Evolutionary conservation across 164 flowering plant genomes (phyloP).

Genomic region (Tetracentron sinense): DNA sequence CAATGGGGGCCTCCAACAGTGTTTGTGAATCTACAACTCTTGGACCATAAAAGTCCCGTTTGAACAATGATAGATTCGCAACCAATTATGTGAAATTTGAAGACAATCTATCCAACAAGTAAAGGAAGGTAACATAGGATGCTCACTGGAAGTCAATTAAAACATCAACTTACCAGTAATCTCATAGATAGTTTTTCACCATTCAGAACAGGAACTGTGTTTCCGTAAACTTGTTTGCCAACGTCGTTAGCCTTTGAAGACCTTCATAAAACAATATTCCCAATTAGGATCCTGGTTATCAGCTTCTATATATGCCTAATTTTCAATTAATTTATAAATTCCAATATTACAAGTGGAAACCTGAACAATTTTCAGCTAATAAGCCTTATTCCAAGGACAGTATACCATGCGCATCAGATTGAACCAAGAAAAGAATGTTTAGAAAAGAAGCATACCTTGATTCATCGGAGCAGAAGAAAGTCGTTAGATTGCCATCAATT

Average conservation of each 20-base stretch:
- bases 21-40: neutral
- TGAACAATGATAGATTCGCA: too few relatives aligned
- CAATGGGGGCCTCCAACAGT: neutral
- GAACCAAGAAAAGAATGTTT: too few relatives aligned
- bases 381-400: too few relatives aligned
- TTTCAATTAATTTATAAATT: too few relatives aligned
- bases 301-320: neutral
- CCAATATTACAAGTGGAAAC: too few relatives aligned
- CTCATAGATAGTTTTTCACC: slow-evolving; percentile 64
- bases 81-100: neutral
- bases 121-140: too few relatives aligned
- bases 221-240: slow-evolving; percentile 48
- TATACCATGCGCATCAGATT: too few relatives aligned
- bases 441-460: slow-evolving; percentile 35
- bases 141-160: neutral
- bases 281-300: neutral
- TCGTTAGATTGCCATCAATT: slow-evolving; percentile 41
- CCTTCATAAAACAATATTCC: slow-evolving; percentile 22
- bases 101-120: neutral
- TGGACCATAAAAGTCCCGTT: too few relatives aligned
- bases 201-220: slow-evolving; percentile 56
- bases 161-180: slow-evolving; percentile 46
- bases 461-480: slow-evolving; percentile 73
- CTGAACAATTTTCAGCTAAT: too few relatives aligned
- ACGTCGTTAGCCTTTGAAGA: slow-evolving; percentile 67